A percentile compares a stretch with the other conserved stretches of the same genome.
Conservation (phyloP, 2,329 filamentous ascomycete genomes). For the Hymenoscyphus fraxineus region DNA sequence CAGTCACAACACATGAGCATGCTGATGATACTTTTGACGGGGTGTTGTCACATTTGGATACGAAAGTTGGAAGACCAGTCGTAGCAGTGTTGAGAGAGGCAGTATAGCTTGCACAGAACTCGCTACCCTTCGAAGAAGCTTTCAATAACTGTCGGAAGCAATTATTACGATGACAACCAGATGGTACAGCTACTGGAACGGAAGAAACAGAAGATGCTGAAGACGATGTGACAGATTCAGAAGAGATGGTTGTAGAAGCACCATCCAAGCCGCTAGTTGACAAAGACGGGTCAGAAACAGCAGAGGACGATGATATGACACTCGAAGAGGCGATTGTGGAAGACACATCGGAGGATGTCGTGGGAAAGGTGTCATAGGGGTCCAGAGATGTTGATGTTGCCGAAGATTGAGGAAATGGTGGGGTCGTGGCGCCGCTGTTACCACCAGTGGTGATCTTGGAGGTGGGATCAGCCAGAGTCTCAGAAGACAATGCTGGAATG, state of each 20-base stretch:
- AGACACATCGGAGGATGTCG: neutral
- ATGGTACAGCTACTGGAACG: neutral
- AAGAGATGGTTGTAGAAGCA: conserved; percentile 4
- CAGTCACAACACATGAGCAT: conserved; percentile 25
- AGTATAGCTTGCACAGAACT: conserved; percentile 30
- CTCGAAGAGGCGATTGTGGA: neutral
- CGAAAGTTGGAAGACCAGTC: conserved; percentile 23
- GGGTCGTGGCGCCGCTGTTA: neutral
- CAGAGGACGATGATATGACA: neutral
- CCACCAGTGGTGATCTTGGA: neutral
- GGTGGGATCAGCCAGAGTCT: neutral
- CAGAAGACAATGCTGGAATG: neutral
- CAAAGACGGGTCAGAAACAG: neutral
- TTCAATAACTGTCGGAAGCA: conserved; percentile 27
- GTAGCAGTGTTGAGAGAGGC: conserved; percentile 19
- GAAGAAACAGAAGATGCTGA: neutral
- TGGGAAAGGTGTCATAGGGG: neutral
- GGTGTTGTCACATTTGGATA: conserved; percentile 23
- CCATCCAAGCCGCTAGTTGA: neutral
- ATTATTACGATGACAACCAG: conserved; percentile 27
- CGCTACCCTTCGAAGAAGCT: conserved; percentile 16
- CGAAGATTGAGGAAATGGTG: neutral
- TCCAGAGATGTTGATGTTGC: neutral
- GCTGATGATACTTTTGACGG: conserved; percentile 27
- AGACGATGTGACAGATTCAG: neutral